Evolutionary conservation across 441 rosid genomes (phyloP).

Genomic region (Eutrema salsugineum): DNA sequence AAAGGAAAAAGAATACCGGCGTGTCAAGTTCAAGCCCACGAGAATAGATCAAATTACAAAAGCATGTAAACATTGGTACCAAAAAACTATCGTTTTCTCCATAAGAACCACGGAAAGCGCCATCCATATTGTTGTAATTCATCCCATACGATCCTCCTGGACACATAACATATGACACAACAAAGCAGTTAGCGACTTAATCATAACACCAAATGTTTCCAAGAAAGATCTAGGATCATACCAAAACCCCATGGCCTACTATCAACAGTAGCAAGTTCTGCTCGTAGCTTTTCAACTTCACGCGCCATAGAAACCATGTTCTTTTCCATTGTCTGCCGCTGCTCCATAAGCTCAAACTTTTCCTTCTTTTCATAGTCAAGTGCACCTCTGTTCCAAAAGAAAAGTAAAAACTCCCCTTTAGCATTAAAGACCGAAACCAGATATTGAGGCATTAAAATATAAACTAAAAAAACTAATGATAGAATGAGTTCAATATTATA

Average conservation of each 20-base stretch:
- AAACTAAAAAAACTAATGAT: background rate
- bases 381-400: conserved; percentile 47
- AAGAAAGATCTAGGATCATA: conserved; percentile 30
- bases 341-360: conserved; percentile 88
- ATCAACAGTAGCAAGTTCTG: conserved; percentile 67
- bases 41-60: conserved; percentile 2
- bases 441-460: background rate
- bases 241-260: conserved; percentile 75
- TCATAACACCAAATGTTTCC: background rate
- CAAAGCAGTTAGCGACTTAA: conserved; percentile 15
- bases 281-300: conserved; percentile 93
- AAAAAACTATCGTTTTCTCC: conserved; percentile 68
- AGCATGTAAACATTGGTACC: conserved; percentile 43
- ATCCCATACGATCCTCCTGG: conserved; percentile 77
- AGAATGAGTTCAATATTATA: conserved; percentile 22
- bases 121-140: conserved; percentile 52
- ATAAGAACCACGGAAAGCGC: conserved; percentile 55
- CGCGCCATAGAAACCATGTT: conserved; percentile 96
- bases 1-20: background rate
- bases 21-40: conserved; percentile 21
- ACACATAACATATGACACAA: conserved; percentile 24
- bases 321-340: conserved; percentile 93
- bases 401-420: background rate
- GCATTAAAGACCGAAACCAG: background rate
- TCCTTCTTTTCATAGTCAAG: conserved; percentile 95